A percentile compares a stretch with the other conserved stretches of the same genome.
phyloP scores from a whole-genome alignment of 2,329 filamentous ascomycete species.

The Talaromyces sp. region DNA sequence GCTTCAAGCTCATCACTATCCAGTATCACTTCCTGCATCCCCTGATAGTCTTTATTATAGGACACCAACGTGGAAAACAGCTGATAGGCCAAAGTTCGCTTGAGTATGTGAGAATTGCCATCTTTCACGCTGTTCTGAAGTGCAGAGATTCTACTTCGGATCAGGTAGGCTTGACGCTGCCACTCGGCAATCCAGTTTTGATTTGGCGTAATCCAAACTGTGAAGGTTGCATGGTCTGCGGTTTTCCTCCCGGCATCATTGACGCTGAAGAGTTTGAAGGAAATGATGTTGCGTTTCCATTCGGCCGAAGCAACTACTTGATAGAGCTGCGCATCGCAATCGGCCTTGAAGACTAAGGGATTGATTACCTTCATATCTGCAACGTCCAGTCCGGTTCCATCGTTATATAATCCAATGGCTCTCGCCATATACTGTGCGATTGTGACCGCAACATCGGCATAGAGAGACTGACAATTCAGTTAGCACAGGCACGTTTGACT shows the following conservation, averaged over 20 bases:
- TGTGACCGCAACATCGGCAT: background rate
- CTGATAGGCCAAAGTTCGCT: constrained; percentile 29
- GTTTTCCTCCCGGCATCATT: background rate
- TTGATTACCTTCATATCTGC: background rate
- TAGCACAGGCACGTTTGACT: background rate
- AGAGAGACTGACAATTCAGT: background rate
- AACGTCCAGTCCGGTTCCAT: background rate
- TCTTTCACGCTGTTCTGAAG: constrained; percentile 16
- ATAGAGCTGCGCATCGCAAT: background rate
- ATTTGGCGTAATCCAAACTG: background rate
- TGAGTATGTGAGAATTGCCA: constrained; percentile 7
- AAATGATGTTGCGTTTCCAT: background rate
- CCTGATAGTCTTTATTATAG: constrained; percentile 28
- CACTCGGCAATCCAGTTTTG: constrained; percentile 9
- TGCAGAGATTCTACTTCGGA: constrained; percentile 14
- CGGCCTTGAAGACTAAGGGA: background rate
- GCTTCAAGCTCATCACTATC: constrained; percentile 27
- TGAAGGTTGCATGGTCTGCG: background rate
- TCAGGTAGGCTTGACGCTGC: constrained; percentile 18
- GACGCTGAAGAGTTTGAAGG: background rate
- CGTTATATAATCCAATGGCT: background rate
- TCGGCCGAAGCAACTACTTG: background rate
- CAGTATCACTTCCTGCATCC: constrained; percentile 33
- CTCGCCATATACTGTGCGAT: background rate
- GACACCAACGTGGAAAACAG: constrained; percentile 31